These are phyloP conservation scores for Aurinia saxatilis DNA, from an alignment of 345 rosid species.

Conservation along the genomic window DNA sequence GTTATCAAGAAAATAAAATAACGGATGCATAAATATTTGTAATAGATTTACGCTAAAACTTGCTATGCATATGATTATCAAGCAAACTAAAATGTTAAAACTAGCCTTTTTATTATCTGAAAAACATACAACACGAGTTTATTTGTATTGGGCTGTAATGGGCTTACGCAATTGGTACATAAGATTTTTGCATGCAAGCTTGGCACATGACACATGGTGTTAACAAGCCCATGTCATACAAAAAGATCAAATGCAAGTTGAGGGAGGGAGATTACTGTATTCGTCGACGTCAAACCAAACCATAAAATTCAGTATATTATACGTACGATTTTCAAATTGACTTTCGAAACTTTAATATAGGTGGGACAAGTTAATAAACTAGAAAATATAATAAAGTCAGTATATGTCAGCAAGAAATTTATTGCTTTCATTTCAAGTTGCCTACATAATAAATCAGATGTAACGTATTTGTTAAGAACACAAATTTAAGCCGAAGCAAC, in stretches of 20 bases:
- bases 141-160: conserved; percentile 1
- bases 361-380: conserved; percentile 7
- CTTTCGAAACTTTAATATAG: background rate
- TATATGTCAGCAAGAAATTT: background rate
- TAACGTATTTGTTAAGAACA: background rate
- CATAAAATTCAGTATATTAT: background rate
- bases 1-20: too few species aligned
- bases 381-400: background rate
- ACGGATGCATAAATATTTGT: too few species aligned
- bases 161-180: background rate
- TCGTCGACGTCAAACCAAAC: background rate
- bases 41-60: too few species aligned
- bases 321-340: conserved; percentile 2
- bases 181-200: background rate
- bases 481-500: background rate
- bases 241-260: background rate
- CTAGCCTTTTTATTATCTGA: background rate
- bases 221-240: background rate
- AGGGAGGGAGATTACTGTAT: background rate
- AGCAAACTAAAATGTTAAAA: background rate
- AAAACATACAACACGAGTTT: background rate
- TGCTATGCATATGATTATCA: too few species aligned
- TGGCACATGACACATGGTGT: background rate
- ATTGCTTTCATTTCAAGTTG: conserved; percentile 21
- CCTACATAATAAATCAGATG: background rate